Evolutionary conservation across 202 grass and related monocot species (phyloP).

Genomic region (Dendrocalamus latiflorus): DNA sequence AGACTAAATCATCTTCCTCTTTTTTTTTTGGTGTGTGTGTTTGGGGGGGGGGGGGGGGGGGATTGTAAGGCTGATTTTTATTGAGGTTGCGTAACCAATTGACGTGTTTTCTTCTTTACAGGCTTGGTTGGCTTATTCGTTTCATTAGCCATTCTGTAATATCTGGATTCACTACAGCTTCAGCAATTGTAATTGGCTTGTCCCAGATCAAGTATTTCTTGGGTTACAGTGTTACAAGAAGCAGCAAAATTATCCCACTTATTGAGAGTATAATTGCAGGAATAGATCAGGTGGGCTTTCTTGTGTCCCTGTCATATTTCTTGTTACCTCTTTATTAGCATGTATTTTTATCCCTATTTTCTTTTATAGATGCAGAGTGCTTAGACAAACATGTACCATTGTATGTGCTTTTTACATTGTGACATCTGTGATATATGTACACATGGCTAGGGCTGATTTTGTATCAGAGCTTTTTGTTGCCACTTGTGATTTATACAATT

Average conservation of each 20-base stretch:
- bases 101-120: slow-evolving; percentile 28
- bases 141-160: slow-evolving; percentile 99
- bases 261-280: slow-evolving; percentile 79
- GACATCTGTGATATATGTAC: not conserved
- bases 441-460: not conserved
- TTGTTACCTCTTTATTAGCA: not conserved
- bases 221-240: slow-evolving; percentile 74
- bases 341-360: not conserved
- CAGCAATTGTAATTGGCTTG: slow-evolving; percentile 87
- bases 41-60: no score
- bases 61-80: no score
- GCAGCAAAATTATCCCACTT: slow-evolving; percentile 93
- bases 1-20: not conserved
- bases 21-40: not conserved
- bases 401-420: not conserved
- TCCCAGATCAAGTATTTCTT: slow-evolving; percentile 97
- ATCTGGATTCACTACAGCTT: slow-evolving; percentile 96
- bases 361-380: not conserved
- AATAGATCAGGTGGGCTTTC: slow-evolving; percentile 59
- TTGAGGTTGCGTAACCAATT: not conserved
- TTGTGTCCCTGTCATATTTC: slow-evolving; percentile 13
- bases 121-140: slow-evolving; percentile 92
- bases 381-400: not conserved
- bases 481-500: not conserved
- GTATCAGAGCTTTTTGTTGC: not conserved